Base-by-base conservation (phyloP, 2,329 filamentous ascomycete species). In the Arthrobotrys sphaeroides region DNA sequence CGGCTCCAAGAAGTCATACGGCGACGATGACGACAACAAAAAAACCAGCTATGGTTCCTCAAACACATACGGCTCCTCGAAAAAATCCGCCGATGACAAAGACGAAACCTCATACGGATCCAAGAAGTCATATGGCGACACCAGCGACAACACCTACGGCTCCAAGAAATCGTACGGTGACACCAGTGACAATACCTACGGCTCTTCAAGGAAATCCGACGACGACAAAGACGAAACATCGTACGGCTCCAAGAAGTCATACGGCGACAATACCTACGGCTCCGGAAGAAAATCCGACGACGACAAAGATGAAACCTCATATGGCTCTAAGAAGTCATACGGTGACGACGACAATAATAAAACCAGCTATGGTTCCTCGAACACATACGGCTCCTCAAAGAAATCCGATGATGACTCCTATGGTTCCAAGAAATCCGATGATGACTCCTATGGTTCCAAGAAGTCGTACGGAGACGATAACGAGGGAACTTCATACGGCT, bases 1-100 rank as follows among this genome's bases (percentile, higher is more conserved):
- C 47, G 47, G 47, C 12, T 66, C 61, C 26, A 53, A 65, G 31
- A 81, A 82, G 24, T 62, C 57, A 0, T 47, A 62, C 10, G 80
- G 65, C 3, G 45, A 45, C 18, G 53, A 62, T 22, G 31, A 49
- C 20, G 49, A 55, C 9, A n/a, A n/a, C n/a, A n/a, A n/a, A n/a
- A n/a, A n/a, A n/a, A n/a, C n/a, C n/a, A n/a, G n/a, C n/a, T n/a
- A n/a, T n/a, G n/a, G n/a, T n/a, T 4, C 33, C 22, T 42, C 31
- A 10, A 55, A 26, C 38, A 53, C 16, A 1, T 53, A 66, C 47
- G 47, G 47, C 12, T 66, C 61, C 26, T 28, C 38, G 22, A 53
- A 65, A 20, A 81, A 82, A 24, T 62, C 57, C 0, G 33, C 47
- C 10, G 80, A 53, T 4, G 45, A 45, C 18, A 42, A 62, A n/a